Percentiles rank a stretch among this genome's conserved stretches.
Conservation (phyloP, 495 filamentous ascomycete species). For the Xylaria bambusicola region DNA sequence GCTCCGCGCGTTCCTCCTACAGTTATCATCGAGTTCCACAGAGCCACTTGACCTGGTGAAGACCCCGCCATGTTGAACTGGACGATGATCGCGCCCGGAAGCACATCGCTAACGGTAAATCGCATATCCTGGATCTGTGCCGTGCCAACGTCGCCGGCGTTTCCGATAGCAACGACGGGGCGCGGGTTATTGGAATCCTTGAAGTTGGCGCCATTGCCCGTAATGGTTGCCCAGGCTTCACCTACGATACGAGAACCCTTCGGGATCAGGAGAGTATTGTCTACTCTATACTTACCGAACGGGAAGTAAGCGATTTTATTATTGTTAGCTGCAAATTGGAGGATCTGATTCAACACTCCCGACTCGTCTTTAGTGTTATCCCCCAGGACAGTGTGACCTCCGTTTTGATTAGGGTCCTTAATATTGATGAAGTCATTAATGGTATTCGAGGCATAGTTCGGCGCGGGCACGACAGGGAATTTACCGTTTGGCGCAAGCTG, state of each 20-base stretch:
- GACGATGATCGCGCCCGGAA: slow-evolving; percentile 50
- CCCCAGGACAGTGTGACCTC: slow-evolving; percentile 38
- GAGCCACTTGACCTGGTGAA: slow-evolving; percentile 56
- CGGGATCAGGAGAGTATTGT: slow-evolving; percentile 53
- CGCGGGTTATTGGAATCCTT: slow-evolving; percentile 49
- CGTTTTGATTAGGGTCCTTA: slow-evolving; percentile 45
- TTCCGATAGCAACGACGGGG: slow-evolving; percentile 62
- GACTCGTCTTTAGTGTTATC: slow-evolving; percentile 43
- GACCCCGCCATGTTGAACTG: slow-evolving; percentile 62
- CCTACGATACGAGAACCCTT: slow-evolving; percentile 55
- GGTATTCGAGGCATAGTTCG: slow-evolving; percentile 39
- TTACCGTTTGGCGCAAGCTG: slow-evolving; percentile 35
- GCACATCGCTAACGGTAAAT: slow-evolving; percentile 48
- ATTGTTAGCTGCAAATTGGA: slow-evolving; percentile 35
- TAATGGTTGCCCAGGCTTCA: slow-evolving; percentile 52
- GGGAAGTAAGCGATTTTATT: slow-evolving; percentile 50
- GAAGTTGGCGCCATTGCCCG: slow-evolving; percentile 53
- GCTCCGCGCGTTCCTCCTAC: slow-evolving; percentile 61
- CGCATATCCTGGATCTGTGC: slow-evolving; percentile 62
- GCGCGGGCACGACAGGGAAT: slow-evolving; percentile 37
- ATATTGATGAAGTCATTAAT: slow-evolving; percentile 45
- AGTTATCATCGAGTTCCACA: slow-evolving; percentile 63
- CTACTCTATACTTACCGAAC: slow-evolving; percentile 52
- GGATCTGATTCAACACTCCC: slow-evolving; percentile 40
- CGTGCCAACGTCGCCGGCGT: slow-evolving; percentile 54